These are phyloP conservation scores for Yamadazyma sp. DNA, from an alignment of 1,139 yeast genomes.

Conservation along the genomic window DNA sequence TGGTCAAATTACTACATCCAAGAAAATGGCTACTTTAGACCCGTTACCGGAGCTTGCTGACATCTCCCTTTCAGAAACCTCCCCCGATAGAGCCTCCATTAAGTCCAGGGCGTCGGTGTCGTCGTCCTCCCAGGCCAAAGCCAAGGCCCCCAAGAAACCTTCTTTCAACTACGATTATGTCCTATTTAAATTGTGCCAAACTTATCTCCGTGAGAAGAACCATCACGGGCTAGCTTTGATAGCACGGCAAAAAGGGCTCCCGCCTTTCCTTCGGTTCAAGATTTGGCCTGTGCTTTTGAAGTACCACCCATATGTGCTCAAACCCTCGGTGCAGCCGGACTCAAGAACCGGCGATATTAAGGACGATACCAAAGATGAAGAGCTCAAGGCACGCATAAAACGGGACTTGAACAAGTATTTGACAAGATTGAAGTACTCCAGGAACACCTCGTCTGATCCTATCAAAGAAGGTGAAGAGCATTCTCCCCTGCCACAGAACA, in stretches of 20 bases:
- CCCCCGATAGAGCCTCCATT: background rate
- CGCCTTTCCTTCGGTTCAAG: slow-evolving; percentile 73
- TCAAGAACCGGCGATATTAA: slow-evolving; percentile 16
- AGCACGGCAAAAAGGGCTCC: slow-evolving; percentile 83
- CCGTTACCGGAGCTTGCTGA: background rate
- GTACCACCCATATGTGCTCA: slow-evolving; percentile 80
- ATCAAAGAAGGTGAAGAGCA: background rate
- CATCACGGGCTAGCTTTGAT: slow-evolving; percentile 72
- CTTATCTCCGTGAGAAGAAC: slow-evolving; percentile 51
- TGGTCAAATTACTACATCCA: no score
- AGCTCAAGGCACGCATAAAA: slow-evolving; percentile 35
- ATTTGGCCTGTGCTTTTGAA: slow-evolving; percentile 85
- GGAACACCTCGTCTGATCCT: background rate
- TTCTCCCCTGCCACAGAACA: background rate
- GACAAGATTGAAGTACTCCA: slow-evolving; percentile 34
- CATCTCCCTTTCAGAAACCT: background rate
- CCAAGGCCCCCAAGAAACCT: slow-evolving; percentile 19
- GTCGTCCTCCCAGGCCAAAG: background rate
- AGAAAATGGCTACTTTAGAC: background rate
- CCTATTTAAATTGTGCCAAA: slow-evolving; percentile 35
- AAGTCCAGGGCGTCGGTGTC: background rate
- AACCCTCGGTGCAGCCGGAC: slow-evolving; percentile 72
- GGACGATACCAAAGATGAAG: slow-evolving; percentile 21
- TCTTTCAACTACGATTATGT: slow-evolving; percentile 44
- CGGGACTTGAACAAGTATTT: slow-evolving; percentile 56